A percentile compares a stretch with the other conserved stretches of the same genome.
Evolutionary conservation across 306 rosid species (phyloP).

Genomic region (Inga laurina): DNA sequence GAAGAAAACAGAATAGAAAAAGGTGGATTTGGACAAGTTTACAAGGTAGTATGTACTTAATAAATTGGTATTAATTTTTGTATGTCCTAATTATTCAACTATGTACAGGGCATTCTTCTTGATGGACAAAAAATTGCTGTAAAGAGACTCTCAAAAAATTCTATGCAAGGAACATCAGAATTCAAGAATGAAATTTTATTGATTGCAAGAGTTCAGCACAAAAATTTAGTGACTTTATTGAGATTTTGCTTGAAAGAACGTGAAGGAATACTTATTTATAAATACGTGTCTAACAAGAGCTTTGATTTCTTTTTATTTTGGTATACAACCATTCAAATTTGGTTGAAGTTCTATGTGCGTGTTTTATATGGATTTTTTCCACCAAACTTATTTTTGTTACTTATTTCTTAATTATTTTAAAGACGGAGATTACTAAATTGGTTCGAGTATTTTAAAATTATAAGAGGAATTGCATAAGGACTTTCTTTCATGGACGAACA

Average conservation of each 20-base stretch:
- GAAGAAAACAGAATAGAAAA: too few species aligned
- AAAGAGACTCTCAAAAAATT: not conserved
- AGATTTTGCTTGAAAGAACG: not conserved
- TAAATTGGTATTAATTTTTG: too few species aligned
- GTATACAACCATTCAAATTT: not conserved
- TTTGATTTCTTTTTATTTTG: not conserved
- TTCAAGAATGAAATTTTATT: not conserved
- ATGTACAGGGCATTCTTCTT: not conserved
- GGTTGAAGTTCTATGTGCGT: too few species aligned
- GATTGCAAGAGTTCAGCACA: not conserved
- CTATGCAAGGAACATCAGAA: not conserved
- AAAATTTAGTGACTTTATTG: not conserved
- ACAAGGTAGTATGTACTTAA: too few species aligned
- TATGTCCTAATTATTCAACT: not conserved
- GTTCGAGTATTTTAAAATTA: conserved; percentile 27
- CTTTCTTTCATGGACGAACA: not conserved
- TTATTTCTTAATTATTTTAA: not conserved
- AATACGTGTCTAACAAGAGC: not conserved
- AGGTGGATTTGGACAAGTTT: too few species aligned
- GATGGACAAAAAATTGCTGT: not conserved
- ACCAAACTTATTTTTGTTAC: not conserved
- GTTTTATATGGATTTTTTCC: not conserved
- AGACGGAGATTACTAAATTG: conserved; percentile 31
- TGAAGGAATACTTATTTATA: not conserved
- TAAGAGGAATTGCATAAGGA: not conserved